phyloP scores from a whole-genome alignment of 2,329 filamentous ascomycete genomes.

The Apiospora marii region DNA sequence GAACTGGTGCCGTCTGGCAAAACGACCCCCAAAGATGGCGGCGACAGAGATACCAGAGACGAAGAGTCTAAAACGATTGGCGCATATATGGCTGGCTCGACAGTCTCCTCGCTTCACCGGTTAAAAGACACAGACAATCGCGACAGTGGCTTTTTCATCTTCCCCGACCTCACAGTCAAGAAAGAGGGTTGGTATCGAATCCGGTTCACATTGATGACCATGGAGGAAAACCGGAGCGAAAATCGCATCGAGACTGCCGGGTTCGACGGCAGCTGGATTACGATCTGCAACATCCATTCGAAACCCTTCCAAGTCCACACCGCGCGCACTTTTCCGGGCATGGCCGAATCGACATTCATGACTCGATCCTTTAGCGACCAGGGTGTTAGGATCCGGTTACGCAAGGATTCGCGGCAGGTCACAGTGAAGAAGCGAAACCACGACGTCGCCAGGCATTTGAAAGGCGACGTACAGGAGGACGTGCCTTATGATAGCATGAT shows the following conservation, averaged over 20 bases:
- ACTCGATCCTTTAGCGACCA: constrained; percentile 87
- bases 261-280: constrained; percentile 40
- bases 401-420: constrained; percentile 78
- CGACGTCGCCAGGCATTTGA: constrained; percentile 28
- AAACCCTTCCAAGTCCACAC: constrained; percentile 72
- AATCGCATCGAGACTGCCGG: neutral
- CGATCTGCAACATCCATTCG: constrained; percentile 58
- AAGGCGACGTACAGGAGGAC: constrained; percentile 1
- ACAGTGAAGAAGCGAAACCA: constrained; percentile 55
- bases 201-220: constrained; percentile 80
- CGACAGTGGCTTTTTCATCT: constrained; percentile 90
- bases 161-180: constrained; percentile 84
- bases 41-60: constrained; percentile 38
- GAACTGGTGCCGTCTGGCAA: neutral
- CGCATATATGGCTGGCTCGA: constrained; percentile 69
- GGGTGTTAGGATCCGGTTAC: constrained; percentile 80
- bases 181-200: constrained; percentile 76
- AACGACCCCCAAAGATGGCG: constrained; percentile 4
- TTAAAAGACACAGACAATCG: constrained; percentile 80
- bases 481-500: neutral
- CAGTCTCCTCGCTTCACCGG: constrained; percentile 82
- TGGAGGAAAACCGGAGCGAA: constrained; percentile 46
- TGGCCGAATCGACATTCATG: constrained; percentile 82
- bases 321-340: constrained; percentile 77
- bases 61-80: constrained; percentile 49